These are phyloP conservation scores for Parastagonospora avenae DNA, from an alignment of 2,329 filamentous ascomycete genomes.

Conservation along the genomic window DNA sequence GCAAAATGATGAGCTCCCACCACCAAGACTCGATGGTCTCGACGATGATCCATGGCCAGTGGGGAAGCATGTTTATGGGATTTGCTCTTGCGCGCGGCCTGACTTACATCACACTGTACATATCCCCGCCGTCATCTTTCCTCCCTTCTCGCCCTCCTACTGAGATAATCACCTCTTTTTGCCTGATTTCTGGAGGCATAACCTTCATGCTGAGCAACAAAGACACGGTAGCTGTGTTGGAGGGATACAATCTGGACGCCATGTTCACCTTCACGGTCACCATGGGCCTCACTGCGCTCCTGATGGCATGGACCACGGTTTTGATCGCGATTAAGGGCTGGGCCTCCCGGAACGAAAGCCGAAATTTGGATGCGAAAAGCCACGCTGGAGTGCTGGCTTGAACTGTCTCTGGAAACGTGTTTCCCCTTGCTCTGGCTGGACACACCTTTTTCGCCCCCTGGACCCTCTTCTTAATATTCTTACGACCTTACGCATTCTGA, in stretches of 20 bases:
- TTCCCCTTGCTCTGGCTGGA: neutral
- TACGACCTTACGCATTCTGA: constrained; percentile 20
- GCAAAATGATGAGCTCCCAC: constrained; percentile 94
- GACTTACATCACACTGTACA: constrained; percentile 80
- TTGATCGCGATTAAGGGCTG: constrained; percentile 86
- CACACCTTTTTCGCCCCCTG: neutral
- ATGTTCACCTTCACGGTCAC: constrained; percentile 94
- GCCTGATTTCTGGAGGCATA: constrained; percentile 82
- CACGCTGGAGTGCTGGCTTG: constrained; percentile 36
- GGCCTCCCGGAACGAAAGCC: constrained; percentile 59
- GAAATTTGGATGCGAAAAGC: constrained; percentile 27
- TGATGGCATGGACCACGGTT: constrained; percentile 84
- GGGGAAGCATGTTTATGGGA: constrained; percentile 83
- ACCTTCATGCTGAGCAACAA: constrained; percentile 90
- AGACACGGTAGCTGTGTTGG: constrained; percentile 78
- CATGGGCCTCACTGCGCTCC: constrained; percentile 78
- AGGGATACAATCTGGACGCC: constrained; percentile 76
- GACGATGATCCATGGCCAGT: constrained; percentile 91
- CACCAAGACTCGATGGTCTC: constrained; percentile 83
- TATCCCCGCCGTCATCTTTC: constrained; percentile 79
- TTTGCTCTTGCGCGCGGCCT: constrained; percentile 77
- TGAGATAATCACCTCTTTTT: constrained; percentile 86
- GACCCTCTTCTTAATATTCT: neutral
- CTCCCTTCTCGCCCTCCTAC: constrained; percentile 85
- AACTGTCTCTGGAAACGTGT: neutral